Base-by-base conservation (phyloP, 495 filamentous ascomycete species). In the Penicillium flavigenum region DNA sequence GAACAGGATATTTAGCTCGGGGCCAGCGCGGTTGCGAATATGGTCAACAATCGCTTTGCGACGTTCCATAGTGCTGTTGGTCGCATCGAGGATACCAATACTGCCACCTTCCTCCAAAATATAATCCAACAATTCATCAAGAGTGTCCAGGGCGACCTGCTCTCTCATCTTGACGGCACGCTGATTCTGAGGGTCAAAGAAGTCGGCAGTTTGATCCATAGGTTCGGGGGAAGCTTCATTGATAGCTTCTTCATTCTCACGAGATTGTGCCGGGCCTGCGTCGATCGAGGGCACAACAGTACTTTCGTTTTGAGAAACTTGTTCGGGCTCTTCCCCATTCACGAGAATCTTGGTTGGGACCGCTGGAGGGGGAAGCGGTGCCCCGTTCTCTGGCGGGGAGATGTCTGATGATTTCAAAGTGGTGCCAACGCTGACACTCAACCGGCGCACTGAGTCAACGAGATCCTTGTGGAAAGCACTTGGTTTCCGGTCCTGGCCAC, bases 51-150 rank as follows among this genome's bases (percentile, higher is more conserved):
- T 80, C 2, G 87, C 81, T 70, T 95, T 87, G 45, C 94, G 81
- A 20, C 94, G 87, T 54, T 89, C 81, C 51, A 93, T 79, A 0
- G 93, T 98, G 74, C 92, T 96, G 75, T 98, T 98, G 2, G 94
- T 98, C 9, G 93, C 93, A 76, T 98, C 93, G 17, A 97, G 83
- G 58, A 98, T 97, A n/a, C 94, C 94, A n/a, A 98, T 88, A 48
- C 91, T 91, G 42, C 94, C 94, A 19, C 87, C 88, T 51, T 86
- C 74, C 24, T 87, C 78, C 34, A 98, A 74, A 38, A 98, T 83
- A 65, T 92, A 98, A 43, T 96, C 85, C 39, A 98, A 73, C 19
- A 96, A 75, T 63, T 98, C 94, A 61, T 98, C 90, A 14, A 98
- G 77, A 2, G 94, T 97, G 58, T 92, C 89, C 60, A 96, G 81